phyloP scores from a whole-genome alignment of 2,329 filamentous ascomycete genomes.

The Fusarium setosum region DNA sequence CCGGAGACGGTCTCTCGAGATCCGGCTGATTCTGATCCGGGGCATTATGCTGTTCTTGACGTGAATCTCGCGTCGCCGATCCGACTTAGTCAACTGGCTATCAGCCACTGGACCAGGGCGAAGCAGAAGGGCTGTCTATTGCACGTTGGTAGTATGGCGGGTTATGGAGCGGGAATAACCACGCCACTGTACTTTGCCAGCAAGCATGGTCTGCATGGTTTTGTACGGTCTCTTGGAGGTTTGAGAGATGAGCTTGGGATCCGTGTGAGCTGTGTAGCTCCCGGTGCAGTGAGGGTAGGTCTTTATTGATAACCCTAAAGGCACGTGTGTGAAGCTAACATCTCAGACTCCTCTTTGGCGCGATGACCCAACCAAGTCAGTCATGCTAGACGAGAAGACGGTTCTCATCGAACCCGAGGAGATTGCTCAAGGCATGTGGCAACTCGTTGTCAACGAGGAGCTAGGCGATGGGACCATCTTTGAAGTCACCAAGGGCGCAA shows the following conservation, averaged over 20 bases:
- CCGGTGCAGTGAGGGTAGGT: constrained; percentile 47
- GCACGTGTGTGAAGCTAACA: neutral
- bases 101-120: constrained; percentile 50
- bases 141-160: constrained; percentile 50
- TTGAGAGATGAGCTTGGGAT: constrained; percentile 49
- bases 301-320: neutral
- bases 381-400: constrained; percentile 40
- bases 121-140: constrained; percentile 46
- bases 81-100: constrained; percentile 51
- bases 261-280: constrained; percentile 47
- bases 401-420: constrained; percentile 46
- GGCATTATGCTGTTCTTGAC: constrained; percentile 49
- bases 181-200: constrained; percentile 52
- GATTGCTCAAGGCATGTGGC: constrained; percentile 47
- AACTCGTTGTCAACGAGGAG: constrained; percentile 38
- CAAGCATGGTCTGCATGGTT: constrained; percentile 52
- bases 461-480: constrained; percentile 48
- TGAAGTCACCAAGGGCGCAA: constrained; percentile 42
- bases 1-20: constrained; percentile 43
- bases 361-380: constrained; percentile 46
- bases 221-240: constrained; percentile 46
- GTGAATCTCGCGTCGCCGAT: constrained; percentile 53
- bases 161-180: constrained; percentile 42
- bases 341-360: constrained; percentile 47
- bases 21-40: constrained; percentile 42